Conservation (phyloP, 495 filamentous ascomycete genomes). For the Penicillium herquei region DNA sequence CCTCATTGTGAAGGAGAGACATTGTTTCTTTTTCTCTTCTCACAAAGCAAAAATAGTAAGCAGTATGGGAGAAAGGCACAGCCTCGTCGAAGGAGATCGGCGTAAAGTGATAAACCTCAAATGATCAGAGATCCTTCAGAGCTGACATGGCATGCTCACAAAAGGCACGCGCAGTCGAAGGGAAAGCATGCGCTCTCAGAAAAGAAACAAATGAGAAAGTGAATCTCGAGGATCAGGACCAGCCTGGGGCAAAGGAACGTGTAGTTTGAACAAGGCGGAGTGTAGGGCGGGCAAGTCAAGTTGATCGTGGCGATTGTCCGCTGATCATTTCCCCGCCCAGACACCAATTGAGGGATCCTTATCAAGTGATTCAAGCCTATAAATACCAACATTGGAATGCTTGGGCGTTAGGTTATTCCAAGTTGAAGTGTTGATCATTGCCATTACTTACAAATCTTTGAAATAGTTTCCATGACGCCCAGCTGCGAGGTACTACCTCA, state of each 20-base stretch:
- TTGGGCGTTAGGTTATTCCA: not conserved
- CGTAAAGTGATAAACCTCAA: conserved; percentile 7
- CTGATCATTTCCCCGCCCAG: conserved; percentile 29
- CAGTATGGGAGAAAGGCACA: not conserved
- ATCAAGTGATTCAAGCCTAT: too few species aligned
- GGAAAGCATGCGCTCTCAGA: conserved; percentile 10
- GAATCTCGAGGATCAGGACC: conserved; percentile 30
- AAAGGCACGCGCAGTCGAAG: conserved; percentile 7
- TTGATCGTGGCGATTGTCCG: conserved; percentile 21
- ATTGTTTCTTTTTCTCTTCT: conserved; percentile 43
- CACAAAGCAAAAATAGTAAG: not conserved
- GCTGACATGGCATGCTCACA: conserved; percentile 16
- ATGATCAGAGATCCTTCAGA: not conserved
- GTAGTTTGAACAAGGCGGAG: conserved; percentile 5
- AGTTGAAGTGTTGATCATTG: too few species aligned
- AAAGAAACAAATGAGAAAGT: conserved; percentile 6
- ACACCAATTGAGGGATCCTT: not conserved
- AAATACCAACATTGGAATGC: not conserved
- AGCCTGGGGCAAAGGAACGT: conserved; percentile 29
- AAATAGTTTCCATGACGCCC: too few species aligned
- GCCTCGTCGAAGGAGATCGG: conserved; percentile 1
- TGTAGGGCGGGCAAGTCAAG: conserved; percentile 12
- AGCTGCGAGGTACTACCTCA: too few species aligned
- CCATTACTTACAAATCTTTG: too few species aligned
- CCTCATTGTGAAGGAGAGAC: conserved; percentile 96